Conservation (phyloP, 495 filamentous ascomycete species). For the Annulohypoxylon bovei region DNA sequence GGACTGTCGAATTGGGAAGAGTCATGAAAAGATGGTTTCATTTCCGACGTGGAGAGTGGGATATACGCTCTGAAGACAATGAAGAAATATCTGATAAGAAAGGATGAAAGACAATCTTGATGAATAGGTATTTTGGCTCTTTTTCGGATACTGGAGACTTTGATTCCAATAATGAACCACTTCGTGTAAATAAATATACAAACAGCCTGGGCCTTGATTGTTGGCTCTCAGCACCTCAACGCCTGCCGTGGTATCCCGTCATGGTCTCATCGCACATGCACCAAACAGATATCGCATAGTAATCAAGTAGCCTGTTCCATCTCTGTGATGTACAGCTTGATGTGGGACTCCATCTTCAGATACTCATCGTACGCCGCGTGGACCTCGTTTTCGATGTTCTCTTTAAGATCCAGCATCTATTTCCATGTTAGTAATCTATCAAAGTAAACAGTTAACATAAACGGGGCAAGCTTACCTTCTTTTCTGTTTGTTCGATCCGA, state of each 20-base stretch:
- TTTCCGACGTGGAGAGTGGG: conserved; percentile 59
- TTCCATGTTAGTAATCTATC: conserved; percentile 47
- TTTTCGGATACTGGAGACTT: conserved; percentile 10
- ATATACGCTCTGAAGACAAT: conserved; percentile 15
- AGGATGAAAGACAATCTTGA: neutral
- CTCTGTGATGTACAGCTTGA: conserved; percentile 96
- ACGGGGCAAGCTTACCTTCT: conserved; percentile 74
- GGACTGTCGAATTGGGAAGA: conserved; percentile 69
- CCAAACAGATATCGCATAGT: conserved; percentile 15
- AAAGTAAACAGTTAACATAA: neutral
- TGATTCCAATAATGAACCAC: conserved; percentile 10
- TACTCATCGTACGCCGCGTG: conserved; percentile 89
- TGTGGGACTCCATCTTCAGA: conserved; percentile 94
- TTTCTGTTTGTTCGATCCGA: conserved; percentile 96
- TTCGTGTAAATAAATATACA: conserved; percentile 17
- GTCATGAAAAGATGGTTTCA: conserved; percentile 79
- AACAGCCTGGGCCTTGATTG: neutral
- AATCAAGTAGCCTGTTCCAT: conserved; percentile 90
- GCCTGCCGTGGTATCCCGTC: conserved; percentile 48
- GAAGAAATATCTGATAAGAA: neutral
- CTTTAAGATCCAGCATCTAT: conserved; percentile 96
- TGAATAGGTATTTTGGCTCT: conserved; percentile 19
- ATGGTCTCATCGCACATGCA: conserved; percentile 38
- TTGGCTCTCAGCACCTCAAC: conserved; percentile 30
- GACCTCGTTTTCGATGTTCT: conserved; percentile 95